Base-by-base conservation (phyloP, 73 alveolate species). In the Stentor roeselii region DNA sequence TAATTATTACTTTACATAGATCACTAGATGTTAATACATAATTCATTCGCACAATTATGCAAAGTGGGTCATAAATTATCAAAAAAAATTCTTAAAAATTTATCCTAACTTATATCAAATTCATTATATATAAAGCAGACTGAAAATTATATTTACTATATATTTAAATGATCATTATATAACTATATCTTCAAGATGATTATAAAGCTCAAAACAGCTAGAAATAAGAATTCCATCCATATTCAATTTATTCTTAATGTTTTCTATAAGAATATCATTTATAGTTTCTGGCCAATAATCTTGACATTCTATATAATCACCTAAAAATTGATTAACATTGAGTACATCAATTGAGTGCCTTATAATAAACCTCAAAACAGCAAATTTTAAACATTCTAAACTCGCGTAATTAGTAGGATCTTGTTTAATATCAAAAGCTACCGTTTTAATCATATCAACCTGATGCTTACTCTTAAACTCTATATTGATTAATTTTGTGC, bases 281-380 rank as follows among this genome's bases (percentile, higher is more conserved):
- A 50, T 50, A 50, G 6, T 21, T 50, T 50, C 67, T 11, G 30
- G 21, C 67, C 67, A 50, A 50, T 11, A 50, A 21, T 50, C 67
- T 11, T 6, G 67, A 11, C 67, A 11, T 50, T 50, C 21, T 50
- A 50, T 50, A 50, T 50, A 50, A 50, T 50, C 6, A 50, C 30
- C 21, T 50, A 50, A 50, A 50, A 21, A 21, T 50, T 50, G 67
- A 11, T 50, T 50, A 50, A 21, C 41, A 1, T 67, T 34, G 27
- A 76, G 39, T 21, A 36, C 84, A n/a, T 31, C 84, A 0, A 32
- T n/a, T 37, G n/a, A 37, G 67, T 67, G 39, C 39, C 84, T 76
- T 76, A 76, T 76, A 39, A 76, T 76, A 76, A 76, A 76, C 39
- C 84, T 76, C 15, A 37, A 14, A 3, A 76, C 36, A 1, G 84